Evolutionary conservation across 495 filamentous ascomycete genomes (phyloP).

Genomic region (Penicillium angulare): DNA sequence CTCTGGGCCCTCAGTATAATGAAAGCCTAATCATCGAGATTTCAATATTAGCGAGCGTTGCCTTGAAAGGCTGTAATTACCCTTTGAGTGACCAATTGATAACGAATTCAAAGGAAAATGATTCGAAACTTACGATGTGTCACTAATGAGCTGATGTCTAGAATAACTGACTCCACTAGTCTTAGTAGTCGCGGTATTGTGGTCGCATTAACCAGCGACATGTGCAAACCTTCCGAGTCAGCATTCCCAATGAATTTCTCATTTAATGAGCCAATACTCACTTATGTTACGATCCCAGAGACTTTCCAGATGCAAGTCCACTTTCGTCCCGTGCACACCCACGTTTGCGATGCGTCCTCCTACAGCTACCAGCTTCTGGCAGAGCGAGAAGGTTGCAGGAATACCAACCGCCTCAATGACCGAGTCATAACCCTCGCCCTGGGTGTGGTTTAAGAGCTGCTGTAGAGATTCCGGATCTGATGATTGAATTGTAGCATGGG

Average conservation of each 20-base stretch:
- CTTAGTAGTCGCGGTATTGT: conserved; percentile 43
- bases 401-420: conserved; percentile 60
- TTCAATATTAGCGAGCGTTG: no score
- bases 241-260: background rate
- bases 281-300: conserved; percentile 48
- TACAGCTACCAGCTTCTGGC: conserved; percentile 47
- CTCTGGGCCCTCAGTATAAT: conserved; percentile 1
- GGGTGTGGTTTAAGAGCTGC: conserved; percentile 35
- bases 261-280: conserved; percentile 1
- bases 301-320: conserved; percentile 42
- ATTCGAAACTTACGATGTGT: conserved; percentile 40
- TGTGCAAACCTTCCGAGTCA: conserved; percentile 46
- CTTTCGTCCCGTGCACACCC: conserved; percentile 47
- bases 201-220: conserved; percentile 41
- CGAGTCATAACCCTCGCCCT: conserved; percentile 47
- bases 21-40: conserved; percentile 18
- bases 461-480: conserved; percentile 24
- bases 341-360: conserved; percentile 53
- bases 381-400: no score
- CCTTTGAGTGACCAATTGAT: no score
- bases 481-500: conserved; percentile 36
- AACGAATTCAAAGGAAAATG: background rate
- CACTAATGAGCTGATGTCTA: conserved; percentile 28
- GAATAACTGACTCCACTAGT: conserved; percentile 29
- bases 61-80: no score